These are phyloP conservation scores for Oligophagozyma castellii DNA, from an alignment of 1,139 yeast genomes.

Conservation along the genomic window DNA sequence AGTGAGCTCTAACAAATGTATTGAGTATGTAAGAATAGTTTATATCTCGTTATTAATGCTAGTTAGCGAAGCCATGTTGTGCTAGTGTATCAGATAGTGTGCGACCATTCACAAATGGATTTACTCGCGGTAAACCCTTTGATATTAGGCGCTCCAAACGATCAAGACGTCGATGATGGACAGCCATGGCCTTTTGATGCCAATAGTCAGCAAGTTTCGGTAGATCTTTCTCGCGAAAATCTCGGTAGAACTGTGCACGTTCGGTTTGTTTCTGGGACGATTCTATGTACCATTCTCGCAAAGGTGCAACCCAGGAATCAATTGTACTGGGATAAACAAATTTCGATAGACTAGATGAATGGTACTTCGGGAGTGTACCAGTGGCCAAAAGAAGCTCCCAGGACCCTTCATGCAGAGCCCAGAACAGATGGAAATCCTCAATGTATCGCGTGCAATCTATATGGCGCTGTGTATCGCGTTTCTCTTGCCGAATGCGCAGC, in stretches of 20 bases:
- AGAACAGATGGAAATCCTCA: constrained; percentile 10
- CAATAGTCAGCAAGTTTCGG: constrained; percentile 8
- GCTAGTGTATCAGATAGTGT: constrained; percentile 8
- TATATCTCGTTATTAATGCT: no score
- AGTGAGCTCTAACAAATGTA: background rate
- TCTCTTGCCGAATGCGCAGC: constrained; percentile 11
- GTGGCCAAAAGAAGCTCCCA: constrained; percentile 18
- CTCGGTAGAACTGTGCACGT: constrained; percentile 6
- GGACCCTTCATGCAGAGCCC: constrained; percentile 22
- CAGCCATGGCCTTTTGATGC: constrained; percentile 6
- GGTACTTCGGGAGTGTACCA: constrained; percentile 2
- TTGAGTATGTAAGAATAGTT: background rate
- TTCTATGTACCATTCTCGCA: constrained; percentile 6
- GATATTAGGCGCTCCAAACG: constrained; percentile 9
- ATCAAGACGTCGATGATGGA: constrained; percentile 10
- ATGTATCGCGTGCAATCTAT: no score
- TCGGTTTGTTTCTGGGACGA: constrained; percentile 5
- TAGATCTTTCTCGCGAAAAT: constrained; percentile 8
- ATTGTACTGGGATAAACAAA: constrained; percentile 1
- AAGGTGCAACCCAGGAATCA: constrained; percentile 13
- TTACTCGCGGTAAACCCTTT: constrained; percentile 11
- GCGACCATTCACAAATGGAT: constrained; percentile 10
- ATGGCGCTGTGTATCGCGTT: constrained; percentile 11
- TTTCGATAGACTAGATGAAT: no score
- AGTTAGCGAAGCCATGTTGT: constrained; percentile 8